Base-by-base conservation (phyloP, 306 rosid genomes). In the Begonia loranthoides region DNA sequence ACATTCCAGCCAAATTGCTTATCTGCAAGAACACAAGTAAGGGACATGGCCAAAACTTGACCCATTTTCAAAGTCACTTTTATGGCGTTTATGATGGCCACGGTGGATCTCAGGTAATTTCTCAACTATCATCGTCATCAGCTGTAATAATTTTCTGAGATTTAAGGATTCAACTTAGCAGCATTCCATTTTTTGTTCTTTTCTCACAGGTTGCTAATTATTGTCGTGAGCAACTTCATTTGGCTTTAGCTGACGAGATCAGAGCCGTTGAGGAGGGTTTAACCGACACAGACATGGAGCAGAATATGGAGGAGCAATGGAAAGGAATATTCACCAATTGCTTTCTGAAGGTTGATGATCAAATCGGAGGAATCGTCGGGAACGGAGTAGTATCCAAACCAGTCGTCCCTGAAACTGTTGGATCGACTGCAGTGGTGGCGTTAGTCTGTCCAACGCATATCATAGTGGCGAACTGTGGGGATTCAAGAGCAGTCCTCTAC, bases 31-130 rank as follows among this genome's bases (percentile, higher is more conserved):
- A 40, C 45, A 21, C 51, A 57, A 13, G 55, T 22, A 51, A 57
- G 54, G 78, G 80, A 61, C 64, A 64, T 33, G 51, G 65, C 57
- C 77, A 64, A 56, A 70, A 55, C 58, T 56, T 73, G 71, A 74
- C 80, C 24, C 73, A 73, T 56, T 45, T 70, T 52, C 58, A 68
- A 65, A 67, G 75, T 66, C 84, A 78, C 49, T 78, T 74, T 56
- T 78, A 60, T 39, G 84, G 80, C 21, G 69, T 78, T 62, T 78
- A 78, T 50, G 84, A 78, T 78, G 84, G 84, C 22, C 84, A 78
- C 17, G 84, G 84, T 15, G 84, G 84, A 43, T 52, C 75, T 70
- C 84, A 74, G 84, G 84, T 74, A 67, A 67, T 13, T 28, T 28
- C 36, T 28, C 6, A 28, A 28, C 28, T 51, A 17, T 9, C 63